Base-by-base conservation (phyloP, 2,329 filamentous ascomycete species). In the Aspergillus novofumigatus region DNA sequence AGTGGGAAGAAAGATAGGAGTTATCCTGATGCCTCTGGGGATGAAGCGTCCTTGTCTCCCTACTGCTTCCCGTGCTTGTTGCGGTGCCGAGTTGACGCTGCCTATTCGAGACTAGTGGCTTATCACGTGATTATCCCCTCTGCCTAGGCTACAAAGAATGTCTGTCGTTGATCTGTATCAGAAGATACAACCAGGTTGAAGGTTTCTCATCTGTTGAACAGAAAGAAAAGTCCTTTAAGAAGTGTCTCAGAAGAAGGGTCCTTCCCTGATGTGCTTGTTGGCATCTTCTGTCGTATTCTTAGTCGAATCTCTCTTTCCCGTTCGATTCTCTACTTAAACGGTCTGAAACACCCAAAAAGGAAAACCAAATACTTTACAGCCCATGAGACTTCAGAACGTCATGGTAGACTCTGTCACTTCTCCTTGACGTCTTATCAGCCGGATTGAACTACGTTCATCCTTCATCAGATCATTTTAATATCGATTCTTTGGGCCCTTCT, bases 1-100 rank as follows among this genome's bases (percentile, higher is more conserved):
- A 42, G 57, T 49, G 48, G 50, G 50, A 56, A 58, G 57, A 51
- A 55, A 54, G 59, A 63, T 59, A 63, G 63, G 63, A 65, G 63
- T 59, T 61, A 65, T 66, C 64, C 60, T 56, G 60, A 62, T 56
- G 58, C 53, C 59, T 53, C 49, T 57, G 21, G 44, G 44, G 44
- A 47, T 47, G 44, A 25, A 25, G 44, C 44, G 21, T 47, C 44
- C 44, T 47, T 49, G 38, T 51, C 58, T 48, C 54, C 54, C 58
- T 53, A 52, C 53, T 49, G 57, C 62, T 57, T 62, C 57, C 58
- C 59, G 55, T 52, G 51, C 52, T 48, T 44, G 58, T 62, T 55
- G 59, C 63, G 54, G 54, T 62, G 64, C 62, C 60, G 63, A 63
- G 58, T 53, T 55, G 57, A 41, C 45, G 49, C 52, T 47, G 26